Evolutionary conservation across 1,284 basidiomycete genomes (phyloP).

Genomic region (Rhodotorula sp.): DNA sequence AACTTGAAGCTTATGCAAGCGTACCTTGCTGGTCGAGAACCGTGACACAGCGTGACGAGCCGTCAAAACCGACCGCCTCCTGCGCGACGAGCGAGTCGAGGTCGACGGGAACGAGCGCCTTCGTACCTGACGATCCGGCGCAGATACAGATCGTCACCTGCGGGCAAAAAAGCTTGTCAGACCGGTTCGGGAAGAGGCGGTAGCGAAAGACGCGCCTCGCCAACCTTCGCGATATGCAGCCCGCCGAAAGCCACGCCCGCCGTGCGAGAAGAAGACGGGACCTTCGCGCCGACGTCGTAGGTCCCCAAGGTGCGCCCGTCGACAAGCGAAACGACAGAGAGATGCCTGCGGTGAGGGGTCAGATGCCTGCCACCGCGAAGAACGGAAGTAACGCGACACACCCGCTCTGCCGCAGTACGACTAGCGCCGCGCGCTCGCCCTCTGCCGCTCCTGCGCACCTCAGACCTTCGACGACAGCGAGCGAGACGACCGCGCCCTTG

Average conservation of each 20-base stretch:
- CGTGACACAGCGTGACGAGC: background rate
- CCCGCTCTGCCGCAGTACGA: constrained; percentile 32
- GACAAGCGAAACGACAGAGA: constrained; percentile 25
- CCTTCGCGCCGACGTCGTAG: constrained; percentile 1
- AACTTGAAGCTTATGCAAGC: background rate
- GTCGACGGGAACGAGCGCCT: constrained; percentile 13
- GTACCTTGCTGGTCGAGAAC: constrained; percentile 18
- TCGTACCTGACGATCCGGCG: background rate
- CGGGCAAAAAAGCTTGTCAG: background rate
- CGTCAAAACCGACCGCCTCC: background rate
- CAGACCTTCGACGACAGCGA: constrained; percentile 8
- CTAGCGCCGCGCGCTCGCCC: constrained; percentile 5
- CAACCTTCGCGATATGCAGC: constrained; percentile 1
- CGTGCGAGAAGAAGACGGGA: background rate
- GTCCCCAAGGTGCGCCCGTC: constrained; percentile 26
- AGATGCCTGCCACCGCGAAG: background rate
- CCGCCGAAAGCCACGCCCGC: constrained; percentile 1
- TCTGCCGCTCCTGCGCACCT: background rate
- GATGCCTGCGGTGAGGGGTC: constrained; percentile 1
- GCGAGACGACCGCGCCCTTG: constrained; percentile 20
- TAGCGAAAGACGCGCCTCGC: constrained; percentile 1
- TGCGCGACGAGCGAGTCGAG: constrained; percentile 20
- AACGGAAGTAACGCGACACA: constrained; percentile 5
- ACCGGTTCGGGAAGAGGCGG: fast-evolving
- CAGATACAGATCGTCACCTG: constrained; percentile 16